A percentile compares a stretch with the other conserved stretches of the same genome.
Evolutionary conservation across 1,139 yeast genomes (phyloP).

Genomic region (Diutina ranongensis): DNA sequence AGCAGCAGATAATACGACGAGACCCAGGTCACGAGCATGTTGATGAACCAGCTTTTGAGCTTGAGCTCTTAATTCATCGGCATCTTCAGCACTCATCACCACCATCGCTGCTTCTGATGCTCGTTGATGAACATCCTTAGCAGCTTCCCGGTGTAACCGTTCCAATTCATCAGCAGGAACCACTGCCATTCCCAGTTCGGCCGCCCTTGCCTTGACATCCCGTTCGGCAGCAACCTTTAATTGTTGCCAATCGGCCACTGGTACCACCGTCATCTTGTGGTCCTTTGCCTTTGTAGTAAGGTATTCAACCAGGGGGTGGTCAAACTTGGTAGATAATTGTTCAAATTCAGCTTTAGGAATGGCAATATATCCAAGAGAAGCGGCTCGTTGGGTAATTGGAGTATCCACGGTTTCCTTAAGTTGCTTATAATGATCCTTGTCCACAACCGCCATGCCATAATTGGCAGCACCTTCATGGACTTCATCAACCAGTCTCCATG

Average conservation of each 20-base stretch:
- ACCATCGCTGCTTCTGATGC: conserved; percentile 19
- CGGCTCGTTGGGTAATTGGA: neutral
- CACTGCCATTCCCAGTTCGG: conserved; percentile 3
- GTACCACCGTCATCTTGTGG: neutral
- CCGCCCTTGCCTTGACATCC: conserved; percentile 5
- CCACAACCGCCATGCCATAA: conserved; percentile 14
- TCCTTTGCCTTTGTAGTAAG: neutral
- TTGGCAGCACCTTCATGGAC: conserved; percentile 18
- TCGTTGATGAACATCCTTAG: conserved; percentile 6
- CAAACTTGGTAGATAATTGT: neutral
- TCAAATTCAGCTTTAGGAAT: conserved; percentile 2
- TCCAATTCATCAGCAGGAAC: conserved; percentile 3
- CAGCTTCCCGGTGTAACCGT: conserved; percentile 1
- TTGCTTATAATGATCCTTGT: conserved; percentile 9
- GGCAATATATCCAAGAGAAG: neutral
- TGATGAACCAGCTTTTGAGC: conserved; percentile 7
- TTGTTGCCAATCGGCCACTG: neutral
- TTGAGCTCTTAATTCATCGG: conserved; percentile 10
- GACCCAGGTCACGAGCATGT: conserved; percentile 3
- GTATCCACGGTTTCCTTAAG: conserved; percentile 11
- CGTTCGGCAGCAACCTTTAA: conserved; percentile 1
- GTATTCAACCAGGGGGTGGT: conserved; percentile 1
- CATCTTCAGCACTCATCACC: conserved; percentile 15
- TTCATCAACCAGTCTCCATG: conserved; percentile 26
- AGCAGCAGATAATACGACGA: neutral